Conservation (phyloP, 768 basidiomycete genomes). For the Pleurotus djamor region DNA sequence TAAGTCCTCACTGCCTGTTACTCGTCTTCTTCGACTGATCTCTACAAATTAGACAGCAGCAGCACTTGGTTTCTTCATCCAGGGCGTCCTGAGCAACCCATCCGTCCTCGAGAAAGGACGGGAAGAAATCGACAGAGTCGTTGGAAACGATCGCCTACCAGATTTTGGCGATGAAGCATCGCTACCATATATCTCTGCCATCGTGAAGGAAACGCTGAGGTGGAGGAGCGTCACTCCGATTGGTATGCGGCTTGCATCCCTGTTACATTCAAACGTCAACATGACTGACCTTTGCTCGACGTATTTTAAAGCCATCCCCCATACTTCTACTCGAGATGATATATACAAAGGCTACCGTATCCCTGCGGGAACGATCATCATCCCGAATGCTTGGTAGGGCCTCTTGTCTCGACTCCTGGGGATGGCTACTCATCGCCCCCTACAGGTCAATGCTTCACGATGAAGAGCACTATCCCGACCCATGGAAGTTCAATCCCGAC, state of each 20-base stretch:
- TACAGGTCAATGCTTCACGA: slow-evolving; percentile 13
- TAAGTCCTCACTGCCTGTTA: slow-evolving; percentile 9
- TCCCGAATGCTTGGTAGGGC: slow-evolving; percentile 27
- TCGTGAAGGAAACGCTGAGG: slow-evolving; percentile 29
- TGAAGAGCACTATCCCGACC: slow-evolving; percentile 12
- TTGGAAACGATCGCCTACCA: slow-evolving; percentile 25
- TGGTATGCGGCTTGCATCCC: slow-evolving; percentile 10
- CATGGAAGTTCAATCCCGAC: slow-evolving; percentile 16
- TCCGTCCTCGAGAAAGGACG: slow-evolving; percentile 24
- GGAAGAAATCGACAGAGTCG: slow-evolving; percentile 25
- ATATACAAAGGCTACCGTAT: slow-evolving; percentile 32
- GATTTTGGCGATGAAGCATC: slow-evolving; percentile 21
- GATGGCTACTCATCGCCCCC: background rate
- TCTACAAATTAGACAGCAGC: slow-evolving; percentile 18
- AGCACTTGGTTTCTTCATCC: slow-evolving; percentile 18
- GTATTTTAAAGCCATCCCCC: slow-evolving; percentile 23
- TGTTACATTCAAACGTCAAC: background rate
- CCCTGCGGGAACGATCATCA: slow-evolving; percentile 24
- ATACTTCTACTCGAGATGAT: slow-evolving; percentile 25
- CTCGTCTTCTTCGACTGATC: background rate
- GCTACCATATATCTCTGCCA: slow-evolving; percentile 29
- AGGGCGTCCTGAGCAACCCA: slow-evolving; percentile 26
- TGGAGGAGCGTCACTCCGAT: slow-evolving; percentile 21
- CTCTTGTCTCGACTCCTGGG: background rate
- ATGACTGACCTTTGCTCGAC: background rate